Percentiles rank a stretch among this genome's conserved stretches.
Evolutionary conservation across 2,329 filamentous ascomycete species (phyloP).

Genomic region (Alternaria hordeiaustralica): DNA sequence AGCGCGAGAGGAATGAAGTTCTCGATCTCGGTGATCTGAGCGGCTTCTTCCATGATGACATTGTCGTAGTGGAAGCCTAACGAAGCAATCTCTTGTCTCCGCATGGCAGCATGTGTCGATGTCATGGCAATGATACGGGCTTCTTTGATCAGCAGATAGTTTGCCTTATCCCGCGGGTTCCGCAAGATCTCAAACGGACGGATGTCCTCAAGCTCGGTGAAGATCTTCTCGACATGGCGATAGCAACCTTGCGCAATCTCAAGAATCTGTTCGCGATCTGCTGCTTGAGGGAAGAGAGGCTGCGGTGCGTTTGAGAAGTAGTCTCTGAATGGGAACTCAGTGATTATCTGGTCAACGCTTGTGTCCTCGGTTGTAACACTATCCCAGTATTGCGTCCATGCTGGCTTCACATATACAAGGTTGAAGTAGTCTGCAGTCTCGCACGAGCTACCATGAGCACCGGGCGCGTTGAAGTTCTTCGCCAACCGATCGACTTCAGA

Average conservation of each 20-base stretch:
- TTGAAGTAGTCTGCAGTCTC: constrained; percentile 98
- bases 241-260: constrained; percentile 87
- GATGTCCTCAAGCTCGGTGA: constrained; percentile 89
- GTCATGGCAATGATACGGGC: constrained; percentile 99
- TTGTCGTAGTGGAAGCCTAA: constrained; percentile 99
- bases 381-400: constrained; percentile 86
- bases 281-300: constrained; percentile 75
- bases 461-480: constrained; percentile 81
- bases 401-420: constrained; percentile 84
- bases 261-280: constrained; percentile 69
- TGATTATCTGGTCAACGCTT: constrained; percentile 67
- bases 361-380: constrained; percentile 63
- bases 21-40: constrained; percentile 96
- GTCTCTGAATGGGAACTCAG: constrained; percentile 82
- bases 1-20: constrained; percentile 95
- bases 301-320: constrained; percentile 91
- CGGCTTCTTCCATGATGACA: constrained; percentile 97
- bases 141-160: constrained; percentile 93
- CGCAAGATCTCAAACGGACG: constrained; percentile 93
- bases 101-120: constrained; percentile 95
- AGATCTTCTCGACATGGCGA: constrained; percentile 86
- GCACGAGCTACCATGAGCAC: constrained; percentile 93
- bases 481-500: constrained; percentile 86
- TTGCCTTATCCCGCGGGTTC: constrained; percentile 88
- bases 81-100: constrained; percentile 83